Base-by-base conservation (phyloP, 129 eudicot genomes). In the Saussurea involucrata region DNA sequence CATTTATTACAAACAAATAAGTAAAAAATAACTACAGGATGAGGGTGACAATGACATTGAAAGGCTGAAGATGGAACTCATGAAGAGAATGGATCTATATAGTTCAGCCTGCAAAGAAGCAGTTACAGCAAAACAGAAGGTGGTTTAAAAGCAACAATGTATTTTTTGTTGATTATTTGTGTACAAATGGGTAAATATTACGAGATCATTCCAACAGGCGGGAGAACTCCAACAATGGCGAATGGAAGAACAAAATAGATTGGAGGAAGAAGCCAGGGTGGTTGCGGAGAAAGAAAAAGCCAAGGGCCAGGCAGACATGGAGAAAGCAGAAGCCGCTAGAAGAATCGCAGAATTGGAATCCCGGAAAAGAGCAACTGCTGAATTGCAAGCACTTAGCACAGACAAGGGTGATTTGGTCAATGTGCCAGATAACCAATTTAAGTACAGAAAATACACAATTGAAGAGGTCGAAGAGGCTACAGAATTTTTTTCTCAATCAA, bases 401-500 rank as follows among this genome's bases (percentile, higher is more conserved):
- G 87, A 82, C 29, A 46, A 61, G 0, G 84, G 82, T 18, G 28
- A 25, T 24, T 8, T 63, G 36, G 63, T 21, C 17, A 31, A 58
- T 20, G 24, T 28, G 63, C 49, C 76, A 32, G 42, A 55, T 4
- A 24, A 24, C 7, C 80, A 33, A 10, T 71, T 78, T n/a, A 78
- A 83, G 55, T 92, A 92, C 67, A 86, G 90, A 71, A 81, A 64
- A 75, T 92, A 92, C 80, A 63, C 84, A 25, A 92, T 92, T 22
- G 93, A 89, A 49, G 91, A 92, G 74, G 89, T 92, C 36, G 96
- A 92, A 84, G 82, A 72, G 32, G 97, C 97, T 11, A 92, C 97
- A 5, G 86, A 89, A 29, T 34, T 28, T 66, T 89, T 92, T 68
- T 6, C 86, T 2, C 75, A 76, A 42, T 80, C 90, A 5, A 82